phyloP scores from a whole-genome alignment of 2,329 filamentous ascomycete genomes.

The Didymellaceae sp. region DNA sequence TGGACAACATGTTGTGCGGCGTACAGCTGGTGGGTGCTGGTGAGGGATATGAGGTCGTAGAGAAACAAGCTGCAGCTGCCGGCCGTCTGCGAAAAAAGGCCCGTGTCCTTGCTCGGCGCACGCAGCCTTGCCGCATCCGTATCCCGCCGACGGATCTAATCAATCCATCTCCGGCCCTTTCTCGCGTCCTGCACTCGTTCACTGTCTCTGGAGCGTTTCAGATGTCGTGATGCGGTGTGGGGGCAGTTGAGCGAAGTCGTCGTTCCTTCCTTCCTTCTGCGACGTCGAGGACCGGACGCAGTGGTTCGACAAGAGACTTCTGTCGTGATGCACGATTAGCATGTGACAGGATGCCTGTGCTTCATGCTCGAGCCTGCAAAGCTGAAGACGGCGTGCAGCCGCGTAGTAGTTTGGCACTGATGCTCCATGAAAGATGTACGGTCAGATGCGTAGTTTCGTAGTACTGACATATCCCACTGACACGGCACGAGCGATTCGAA shows the following conservation, averaged over 20 bases:
- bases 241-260: too few species aligned
- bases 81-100: conserved; percentile 40
- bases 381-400: background rate
- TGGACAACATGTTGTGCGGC: conserved; percentile 52
- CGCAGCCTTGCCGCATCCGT: conserved; percentile 30
- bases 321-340: background rate
- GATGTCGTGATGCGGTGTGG: too few species aligned
- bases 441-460: too few species aligned
- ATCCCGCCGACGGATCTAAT: conserved; percentile 24
- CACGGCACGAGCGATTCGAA: too few species aligned
- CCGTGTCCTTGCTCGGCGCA: conserved; percentile 38
- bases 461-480: too few species aligned
- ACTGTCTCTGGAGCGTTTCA: background rate
- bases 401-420: background rate
- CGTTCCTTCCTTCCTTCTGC: too few species aligned
- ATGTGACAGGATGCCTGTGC: conserved; percentile 11
- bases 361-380: conserved; percentile 9
- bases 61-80: conserved; percentile 44
- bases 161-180: conserved; percentile 16
- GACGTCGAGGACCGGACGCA: background rate
- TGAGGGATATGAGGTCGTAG: conserved; percentile 46
- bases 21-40: conserved; percentile 33
- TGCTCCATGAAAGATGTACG: background rate
- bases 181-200: conserved; percentile 9
- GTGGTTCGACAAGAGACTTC: background rate